These are phyloP conservation scores for Debaryomyces tyrocola DNA, from an alignment of 805 yeast species.

Conservation along the genomic window DNA sequence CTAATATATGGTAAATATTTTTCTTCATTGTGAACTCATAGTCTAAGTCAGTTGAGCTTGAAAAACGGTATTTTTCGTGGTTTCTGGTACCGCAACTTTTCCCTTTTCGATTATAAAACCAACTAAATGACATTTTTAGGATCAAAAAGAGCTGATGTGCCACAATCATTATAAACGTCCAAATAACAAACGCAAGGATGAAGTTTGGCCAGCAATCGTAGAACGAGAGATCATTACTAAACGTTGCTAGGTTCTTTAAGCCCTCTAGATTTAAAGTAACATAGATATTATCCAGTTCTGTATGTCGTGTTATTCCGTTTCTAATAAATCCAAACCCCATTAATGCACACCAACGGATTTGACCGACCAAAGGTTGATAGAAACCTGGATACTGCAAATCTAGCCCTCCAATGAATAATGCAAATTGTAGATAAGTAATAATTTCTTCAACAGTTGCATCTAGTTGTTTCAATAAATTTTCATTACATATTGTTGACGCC, in stretches of 20 bases:
- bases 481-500: conserved; percentile 62
- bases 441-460: conserved; percentile 54
- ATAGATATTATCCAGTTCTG: conserved; percentile 37
- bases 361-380: conserved; percentile 53
- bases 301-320: conserved; percentile 7
- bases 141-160: conserved; percentile 20
- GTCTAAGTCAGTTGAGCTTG: background rate
- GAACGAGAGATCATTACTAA: conserved; percentile 21
- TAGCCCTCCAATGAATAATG: conserved; percentile 56
- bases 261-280: conserved; percentile 43
- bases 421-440: conserved; percentile 56
- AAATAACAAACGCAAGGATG: conserved; percentile 31
- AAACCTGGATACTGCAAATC: conserved; percentile 62
- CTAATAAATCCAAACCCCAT: conserved; percentile 30
- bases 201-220: conserved; percentile 44
- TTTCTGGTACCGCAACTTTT: background rate
- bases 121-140: conserved; percentile 12
- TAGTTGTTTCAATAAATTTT: conserved; percentile 52
- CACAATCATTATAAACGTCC: conserved; percentile 24
- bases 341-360: conserved; percentile 57
- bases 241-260: conserved; percentile 36
- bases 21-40: conserved; percentile 15
- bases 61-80: background rate
- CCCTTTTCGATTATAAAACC: background rate
- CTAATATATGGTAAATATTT: conserved; percentile 26